phyloP scores from a whole-genome alignment of 805 yeast species.

The Yamadazyma sp. region DNA sequence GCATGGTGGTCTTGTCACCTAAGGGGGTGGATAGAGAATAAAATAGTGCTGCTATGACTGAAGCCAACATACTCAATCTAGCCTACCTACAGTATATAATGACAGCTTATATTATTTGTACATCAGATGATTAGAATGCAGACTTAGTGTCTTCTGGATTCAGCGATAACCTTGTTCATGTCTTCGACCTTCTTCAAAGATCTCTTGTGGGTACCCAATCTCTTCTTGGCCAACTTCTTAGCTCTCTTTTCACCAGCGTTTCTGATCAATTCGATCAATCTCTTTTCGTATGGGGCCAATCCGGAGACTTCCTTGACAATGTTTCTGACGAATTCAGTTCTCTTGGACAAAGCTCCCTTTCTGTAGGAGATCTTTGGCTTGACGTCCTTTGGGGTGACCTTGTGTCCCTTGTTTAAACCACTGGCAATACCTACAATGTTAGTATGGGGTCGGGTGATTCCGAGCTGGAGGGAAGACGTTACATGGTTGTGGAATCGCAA shows the following conservation, averaged over 20 bases:
- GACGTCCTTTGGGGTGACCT: slow-evolving; percentile 77
- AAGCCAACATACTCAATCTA: too few species aligned
- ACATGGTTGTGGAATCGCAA: too few species aligned
- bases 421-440: slow-evolving; percentile 77
- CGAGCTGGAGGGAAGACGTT: too few species aligned
- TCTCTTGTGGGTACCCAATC: slow-evolving; percentile 99
- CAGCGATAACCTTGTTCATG: slow-evolving; percentile 93
- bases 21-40: too few species aligned
- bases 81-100: too few species aligned
- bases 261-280: slow-evolving; percentile 98
- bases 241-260: slow-evolving; percentile 99
- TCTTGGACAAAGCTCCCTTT: slow-evolving; percentile 95
- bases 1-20: too few species aligned
- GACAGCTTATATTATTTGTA: slow-evolving; percentile 12
- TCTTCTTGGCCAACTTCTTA: slow-evolving; percentile 99
- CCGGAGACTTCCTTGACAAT: slow-evolving; percentile 97
- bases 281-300: slow-evolving; percentile 99
- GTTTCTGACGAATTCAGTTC: slow-evolving; percentile 93
- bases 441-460: too few species aligned
- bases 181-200: slow-evolving; percentile 99
- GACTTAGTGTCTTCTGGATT: slow-evolving; percentile 86
- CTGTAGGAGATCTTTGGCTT: slow-evolving; percentile 82
- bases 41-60: not conserved
- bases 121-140: slow-evolving; percentile 9
- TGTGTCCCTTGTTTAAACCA: slow-evolving; percentile 99